A percentile compares a stretch with the other conserved stretches of the same genome.
Conservation (phyloP, 306 rosid genomes). For the Vachellia pachyceras region DNA sequence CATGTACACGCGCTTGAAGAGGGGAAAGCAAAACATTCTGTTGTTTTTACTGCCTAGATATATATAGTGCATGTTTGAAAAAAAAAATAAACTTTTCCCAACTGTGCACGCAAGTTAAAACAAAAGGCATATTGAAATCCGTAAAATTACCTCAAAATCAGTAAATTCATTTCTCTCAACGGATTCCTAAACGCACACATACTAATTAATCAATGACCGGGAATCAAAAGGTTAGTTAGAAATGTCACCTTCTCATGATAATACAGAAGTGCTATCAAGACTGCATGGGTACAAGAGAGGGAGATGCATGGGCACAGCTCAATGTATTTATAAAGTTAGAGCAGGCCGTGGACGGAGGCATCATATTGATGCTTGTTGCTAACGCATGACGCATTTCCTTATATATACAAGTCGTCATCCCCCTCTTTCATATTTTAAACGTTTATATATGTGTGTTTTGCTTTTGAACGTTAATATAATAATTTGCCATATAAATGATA, state of each 20-base stretch:
- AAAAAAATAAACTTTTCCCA: too few relatives aligned
- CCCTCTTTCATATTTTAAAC: not conserved
- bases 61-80: too few relatives aligned
- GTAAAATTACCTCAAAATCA: too few relatives aligned
- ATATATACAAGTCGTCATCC: not conserved
- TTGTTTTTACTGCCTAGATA: not conserved
- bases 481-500: not conserved
- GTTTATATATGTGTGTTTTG: not conserved
- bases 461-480: not conserved
- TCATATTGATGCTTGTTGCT: not conserved
- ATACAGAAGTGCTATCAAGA: not conserved
- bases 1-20: not conserved
- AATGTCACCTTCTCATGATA: not conserved
- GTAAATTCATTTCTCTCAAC: too few relatives aligned
- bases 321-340: too few relatives aligned
- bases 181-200: too few relatives aligned
- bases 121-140: too few relatives aligned
- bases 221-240: not conserved
- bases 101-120: too few relatives aligned
- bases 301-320: not conserved
- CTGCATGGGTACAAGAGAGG: too few relatives aligned
- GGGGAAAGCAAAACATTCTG: not conserved
- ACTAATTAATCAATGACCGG: not conserved
- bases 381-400: not conserved
- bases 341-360: constrained; percentile 19